Percentiles rank a stretch among this genome's conserved stretches.
Evolutionary conservation across 1,139 yeast species (phyloP).

Genomic region (Saccharomyces hybrid): DNA sequence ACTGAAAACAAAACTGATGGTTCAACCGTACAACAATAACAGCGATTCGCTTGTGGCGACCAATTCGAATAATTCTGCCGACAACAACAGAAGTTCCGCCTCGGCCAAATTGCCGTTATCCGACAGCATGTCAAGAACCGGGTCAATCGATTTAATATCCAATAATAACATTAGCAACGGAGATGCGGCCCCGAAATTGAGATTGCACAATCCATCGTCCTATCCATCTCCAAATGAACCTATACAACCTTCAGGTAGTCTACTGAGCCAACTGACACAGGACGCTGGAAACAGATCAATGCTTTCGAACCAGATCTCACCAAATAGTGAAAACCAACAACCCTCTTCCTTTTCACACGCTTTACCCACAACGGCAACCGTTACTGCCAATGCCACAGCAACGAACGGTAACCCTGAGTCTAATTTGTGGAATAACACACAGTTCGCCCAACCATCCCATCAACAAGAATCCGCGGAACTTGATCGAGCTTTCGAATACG

Average conservation of each 20-base stretch:
- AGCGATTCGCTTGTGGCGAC: neutral
- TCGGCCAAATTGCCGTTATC: neutral
- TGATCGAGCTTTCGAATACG: slow-evolving; percentile 24
- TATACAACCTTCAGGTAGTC: neutral
- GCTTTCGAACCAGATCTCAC: neutral
- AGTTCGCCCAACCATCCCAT: neutral
- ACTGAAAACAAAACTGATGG: slow-evolving; percentile 19
- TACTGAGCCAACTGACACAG: neutral
- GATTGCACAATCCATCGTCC: slow-evolving; percentile 22
- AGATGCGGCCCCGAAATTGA: slow-evolving; percentile 10
- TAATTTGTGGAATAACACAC: neutral
- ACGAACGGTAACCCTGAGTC: neutral
- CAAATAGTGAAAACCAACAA: neutral
- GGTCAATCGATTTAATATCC: neutral
- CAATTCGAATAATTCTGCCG: neutral
- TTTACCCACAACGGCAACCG: slow-evolving; percentile 8
- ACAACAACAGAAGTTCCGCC: neutral
- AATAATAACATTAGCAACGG: neutral
- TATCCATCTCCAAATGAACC: slow-evolving; percentile 4
- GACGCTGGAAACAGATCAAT: neutral
- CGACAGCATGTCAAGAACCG: neutral
- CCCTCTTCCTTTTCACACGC: slow-evolving; percentile 3
- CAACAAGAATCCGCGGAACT: slow-evolving; percentile 5
- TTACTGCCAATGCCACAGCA: slow-evolving; percentile 7
- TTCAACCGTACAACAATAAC: slow-evolving; percentile 17